phyloP scores from a whole-genome alignment of 139 green algal species.

The Gonium pectorale region DNA sequence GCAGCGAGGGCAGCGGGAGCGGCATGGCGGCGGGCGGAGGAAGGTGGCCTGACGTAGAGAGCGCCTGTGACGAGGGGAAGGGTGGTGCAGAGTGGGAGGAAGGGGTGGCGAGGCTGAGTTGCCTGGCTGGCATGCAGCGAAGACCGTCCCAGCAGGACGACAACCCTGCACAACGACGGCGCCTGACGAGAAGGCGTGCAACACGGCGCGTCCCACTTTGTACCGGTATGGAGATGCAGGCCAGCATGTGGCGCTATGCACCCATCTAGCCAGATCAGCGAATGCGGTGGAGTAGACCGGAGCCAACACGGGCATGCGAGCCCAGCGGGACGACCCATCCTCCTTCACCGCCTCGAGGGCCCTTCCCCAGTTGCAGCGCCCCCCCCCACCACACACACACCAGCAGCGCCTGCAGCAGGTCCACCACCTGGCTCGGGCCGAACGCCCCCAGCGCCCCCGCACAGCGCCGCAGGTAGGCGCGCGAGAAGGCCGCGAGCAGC shows the following conservation, averaged over 20 bases:
- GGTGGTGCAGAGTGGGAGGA: neutral
- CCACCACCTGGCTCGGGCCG: constrained; percentile 32
- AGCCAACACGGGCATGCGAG: neutral
- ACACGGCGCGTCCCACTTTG: no score
- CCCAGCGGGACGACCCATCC: neutral
- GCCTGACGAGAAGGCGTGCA: no score
- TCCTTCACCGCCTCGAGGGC: no score
- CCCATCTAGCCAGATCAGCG: neutral
- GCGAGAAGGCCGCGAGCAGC: constrained; percentile 15
- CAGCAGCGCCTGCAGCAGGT: constrained; percentile 3
- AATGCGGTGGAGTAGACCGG: no score
- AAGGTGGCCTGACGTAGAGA: constrained; percentile 16
- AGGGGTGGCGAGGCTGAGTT: neutral
- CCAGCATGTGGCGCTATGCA: neutral
- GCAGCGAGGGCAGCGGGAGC: neutral
- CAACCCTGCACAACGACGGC: no score
- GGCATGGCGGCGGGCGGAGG: neutral
- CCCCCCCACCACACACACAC: neutral
- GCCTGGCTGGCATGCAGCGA: neutral
- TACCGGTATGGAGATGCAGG: neutral
- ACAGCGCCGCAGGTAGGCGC: constrained; percentile 8
- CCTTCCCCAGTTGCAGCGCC: neutral
- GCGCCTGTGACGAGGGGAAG: constrained; percentile 9
- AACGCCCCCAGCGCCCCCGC: neutral
- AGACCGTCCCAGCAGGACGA: neutral